Evolutionary conservation across 192 early-diverging fungal genomes (phyloP), one percentile per base, ranked within the genome.

Genomic region (Coemansia sp.): DNA sequence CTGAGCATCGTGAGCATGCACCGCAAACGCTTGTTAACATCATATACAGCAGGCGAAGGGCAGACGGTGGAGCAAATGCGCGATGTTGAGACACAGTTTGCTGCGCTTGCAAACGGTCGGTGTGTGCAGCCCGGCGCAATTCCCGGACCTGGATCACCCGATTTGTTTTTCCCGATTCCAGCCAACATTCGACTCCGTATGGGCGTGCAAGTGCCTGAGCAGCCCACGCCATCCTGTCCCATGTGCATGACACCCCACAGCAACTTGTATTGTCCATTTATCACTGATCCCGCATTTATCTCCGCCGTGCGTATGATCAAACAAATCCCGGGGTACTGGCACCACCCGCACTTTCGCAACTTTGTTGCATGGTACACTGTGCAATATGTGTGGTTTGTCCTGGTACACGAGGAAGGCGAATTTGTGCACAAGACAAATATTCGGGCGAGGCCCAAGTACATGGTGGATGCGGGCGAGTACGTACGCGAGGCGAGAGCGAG

Each of bases 361-460:
- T 79, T 79, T 57, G 41, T 67, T 12, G 22, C 10, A 6, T 79
- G 76, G 76, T 79, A 79, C 53, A 55, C 60, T 8, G 23, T 60
- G 15, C 76, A 79, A 64, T 69, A 73, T 12, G 24, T 73, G n/a
- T 79, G 76, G 76, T 79, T 66, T 67, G 66, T 73, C 11, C 50
- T 69, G 6, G 39, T 38, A 3, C 54, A 65, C 17, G 64, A 66
- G 8, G 38, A 54, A 3, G 67, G 66, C 1, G 50, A n/a, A 9
- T 5, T 0, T 0, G 47, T 69, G 47, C 50, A 62, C n/a, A 48
- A 14, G 21, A 14, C 5, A 1, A 67, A 65, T 24, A 22, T 9
- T 2, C 4, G 10, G 19, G 5, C 1, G n/a, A 9, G 9, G 5
- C 63, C 63, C 2, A 1, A 5, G 1, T 45, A 57, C 17, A 41